Evolutionary conservation across 805 yeast genomes (phyloP).

Genomic region (Kluyveromyces lactis): DNA sequence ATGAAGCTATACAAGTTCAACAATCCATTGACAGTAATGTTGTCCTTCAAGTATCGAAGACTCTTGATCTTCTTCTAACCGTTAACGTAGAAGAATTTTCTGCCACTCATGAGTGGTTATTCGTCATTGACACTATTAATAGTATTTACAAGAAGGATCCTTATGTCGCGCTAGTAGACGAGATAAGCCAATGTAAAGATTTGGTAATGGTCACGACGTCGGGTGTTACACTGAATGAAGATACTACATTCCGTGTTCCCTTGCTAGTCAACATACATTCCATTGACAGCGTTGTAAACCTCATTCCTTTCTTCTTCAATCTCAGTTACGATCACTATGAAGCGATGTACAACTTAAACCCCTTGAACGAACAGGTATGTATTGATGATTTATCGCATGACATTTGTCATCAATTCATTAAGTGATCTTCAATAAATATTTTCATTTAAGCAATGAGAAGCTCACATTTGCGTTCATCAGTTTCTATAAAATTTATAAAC

Average conservation of each 20-base stretch:
- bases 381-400: conserved; percentile 52
- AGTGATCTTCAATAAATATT: too few species aligned
- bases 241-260: conserved; percentile 20
- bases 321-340: conserved; percentile 25
- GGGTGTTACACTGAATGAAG: conserved; percentile 13
- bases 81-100: conserved; percentile 72
- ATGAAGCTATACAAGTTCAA: conserved; percentile 22
- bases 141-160: conserved; percentile 38
- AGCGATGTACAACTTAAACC: conserved; percentile 46
- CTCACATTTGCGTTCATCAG: background rate
- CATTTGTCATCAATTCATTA: conserved; percentile 28
- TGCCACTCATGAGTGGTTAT: conserved; percentile 70
- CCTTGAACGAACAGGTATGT: conserved; percentile 38
- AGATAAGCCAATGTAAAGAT: conserved; percentile 32
- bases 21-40: conserved; percentile 25
- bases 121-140: conserved; percentile 60
- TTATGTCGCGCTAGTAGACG: conserved; percentile 37
- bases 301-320: conserved; percentile 21
- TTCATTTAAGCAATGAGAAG: background rate
- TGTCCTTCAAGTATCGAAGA: conserved; percentile 56
- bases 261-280: conserved; percentile 20
- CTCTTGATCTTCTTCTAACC: conserved; percentile 66
- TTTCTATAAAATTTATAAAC: conserved; percentile 49
- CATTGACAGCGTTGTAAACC: conserved; percentile 18
- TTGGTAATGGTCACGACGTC: conserved; percentile 27